Percentiles rank a stretch among this genome's conserved stretches.
phyloP scores from a whole-genome alignment of 2,329 filamentous ascomycete species.

The Aspergillus hortae region DNA sequence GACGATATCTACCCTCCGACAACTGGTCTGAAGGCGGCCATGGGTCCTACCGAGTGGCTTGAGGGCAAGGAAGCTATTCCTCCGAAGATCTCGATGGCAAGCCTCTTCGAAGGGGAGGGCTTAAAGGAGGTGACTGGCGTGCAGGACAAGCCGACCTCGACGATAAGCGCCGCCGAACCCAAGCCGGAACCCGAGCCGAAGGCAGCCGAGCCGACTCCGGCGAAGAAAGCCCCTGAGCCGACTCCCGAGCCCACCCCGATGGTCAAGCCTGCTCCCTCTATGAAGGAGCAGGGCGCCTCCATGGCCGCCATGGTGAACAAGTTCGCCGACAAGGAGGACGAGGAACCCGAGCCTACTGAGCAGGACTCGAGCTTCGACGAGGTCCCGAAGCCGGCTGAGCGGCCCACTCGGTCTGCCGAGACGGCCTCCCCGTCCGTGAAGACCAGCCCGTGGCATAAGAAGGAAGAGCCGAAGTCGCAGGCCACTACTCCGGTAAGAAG shows the following conservation, averaged over 20 bases:
- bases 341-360: constrained; percentile 46
- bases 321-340: constrained; percentile 72
- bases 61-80: constrained; percentile 78
- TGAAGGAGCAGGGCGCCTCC: constrained; percentile 82
- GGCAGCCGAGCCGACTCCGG: constrained; percentile 31
- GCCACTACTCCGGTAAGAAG: constrained; percentile 8
- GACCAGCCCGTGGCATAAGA: constrained; percentile 27
- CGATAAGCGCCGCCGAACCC: constrained; percentile 45
- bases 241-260: constrained; percentile 31
- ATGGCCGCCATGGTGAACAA: constrained; percentile 82
- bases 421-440: constrained; percentile 26
- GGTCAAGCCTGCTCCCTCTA: constrained; percentile 58
- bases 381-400: constrained; percentile 69
- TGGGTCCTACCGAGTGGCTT: constrained; percentile 80
- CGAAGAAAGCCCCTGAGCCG: constrained; percentile 25
- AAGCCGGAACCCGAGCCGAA: constrained; percentile 49
- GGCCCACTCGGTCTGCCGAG: constrained; percentile 40
- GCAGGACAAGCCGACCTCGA: constrained; percentile 33
- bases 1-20: constrained; percentile 94
- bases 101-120: constrained; percentile 79
- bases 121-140: constrained; percentile 67
- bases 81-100: constrained; percentile 90
- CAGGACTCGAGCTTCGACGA: constrained; percentile 85
- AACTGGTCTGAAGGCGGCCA: constrained; percentile 71
- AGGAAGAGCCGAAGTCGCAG: constrained; percentile 25